Base-by-base conservation (phyloP, 2,329 filamentous ascomycete species). In the Hymenoscyphus fraxineus region DNA sequence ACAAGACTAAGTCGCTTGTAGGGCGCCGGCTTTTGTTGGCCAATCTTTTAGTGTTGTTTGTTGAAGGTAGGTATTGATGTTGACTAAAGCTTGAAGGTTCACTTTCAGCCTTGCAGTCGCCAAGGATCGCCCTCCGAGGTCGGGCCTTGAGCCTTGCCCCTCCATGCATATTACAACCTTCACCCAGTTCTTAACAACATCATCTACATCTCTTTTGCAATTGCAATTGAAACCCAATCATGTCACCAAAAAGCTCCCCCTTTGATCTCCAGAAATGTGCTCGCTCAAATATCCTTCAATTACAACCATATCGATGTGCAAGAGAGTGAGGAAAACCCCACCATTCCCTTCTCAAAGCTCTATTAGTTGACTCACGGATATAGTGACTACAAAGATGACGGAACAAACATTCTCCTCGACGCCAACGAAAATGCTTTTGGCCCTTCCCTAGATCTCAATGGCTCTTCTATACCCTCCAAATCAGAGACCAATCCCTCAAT, bases 381-480 rank as follows among this genome's bases (percentile, higher is more conserved):
- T 75, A 96, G 92, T 80, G 95, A 99, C 84, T 98, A 99, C 85
- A 97, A 99, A 81, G 94, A 99, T 77, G 91, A 99, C 76, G 95
- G 95, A 71, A 94, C 88, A 65, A 98, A 98, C 75, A 88, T 98
- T 73, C 88, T 99, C 61, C 90, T 99, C 70, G 95, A 99, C 76
- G 95, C 95, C 72, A 99, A 99, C 74, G 95, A 99, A 80, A 99
- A 99, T 75, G 93, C 95, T 65, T 97, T 90, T 73, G 95, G 95
- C 0, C 94, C 95, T 0, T 89, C 91, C 1, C 80, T 97, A 59
- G 80, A 82, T 2, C 71, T 88, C 59, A 77, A 78, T 38, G 72
- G 75, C 1, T 74, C 83, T 51, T 75, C 79, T 1, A 74, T 71
- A 32, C 69, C 69, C 54, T 77, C 78, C 64, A 71, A 73, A 78